Base-by-base conservation (phyloP, 148 eudicot genomes). In the Hydrangea macrophylla region DNA sequence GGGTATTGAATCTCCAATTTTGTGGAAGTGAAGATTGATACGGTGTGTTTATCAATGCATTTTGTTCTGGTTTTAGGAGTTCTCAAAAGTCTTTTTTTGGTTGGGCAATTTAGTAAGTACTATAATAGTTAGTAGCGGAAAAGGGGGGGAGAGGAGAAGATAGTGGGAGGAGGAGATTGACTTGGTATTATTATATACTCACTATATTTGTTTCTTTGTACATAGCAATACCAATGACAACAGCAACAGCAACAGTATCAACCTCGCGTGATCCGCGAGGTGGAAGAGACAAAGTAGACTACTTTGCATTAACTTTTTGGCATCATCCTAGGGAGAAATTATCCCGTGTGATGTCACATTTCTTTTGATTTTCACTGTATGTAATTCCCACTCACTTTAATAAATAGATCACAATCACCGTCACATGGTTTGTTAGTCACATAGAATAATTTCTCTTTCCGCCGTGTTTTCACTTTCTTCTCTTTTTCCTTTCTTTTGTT, bases 1-100 rank as follows among this genome's bases (percentile, higher is more conserved):
- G 20, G 17, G 7, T 15, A 62, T 11, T 6, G 42, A 42, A 64
- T 33, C 26, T 33, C 50, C 67, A 61, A 60, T 17, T 32, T 3
- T 35, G 1, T 12, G 7, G 65, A 50, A 6, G 22, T 22, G 1
- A 18, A 18, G 18, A 15, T 36, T 36, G 58, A n/a, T n/a, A n/a
- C n/a, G n/a, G 53, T 71, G 50, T 13, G 62, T 20, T 39, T 63
- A 17, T 54, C 69, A 55, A 71, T 36, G 56, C 55, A 39, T 10
- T 40, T 1, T 39, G 39, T 27, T 23, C 17, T 30, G 3, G 9
- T 55, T 20, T 17, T 62, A 13, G 54, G 54, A 50, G 55, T 28
- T 55, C 15, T 69, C 32, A 45, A 23, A 22, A 22, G n/a, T 12
- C 44, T 24, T 9, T n/a, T 48, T n/a, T 28, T 9, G 8, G 28